Conservation (phyloP, 2,329 filamentous ascomycete species). For the Fusarium sp. region DNA sequence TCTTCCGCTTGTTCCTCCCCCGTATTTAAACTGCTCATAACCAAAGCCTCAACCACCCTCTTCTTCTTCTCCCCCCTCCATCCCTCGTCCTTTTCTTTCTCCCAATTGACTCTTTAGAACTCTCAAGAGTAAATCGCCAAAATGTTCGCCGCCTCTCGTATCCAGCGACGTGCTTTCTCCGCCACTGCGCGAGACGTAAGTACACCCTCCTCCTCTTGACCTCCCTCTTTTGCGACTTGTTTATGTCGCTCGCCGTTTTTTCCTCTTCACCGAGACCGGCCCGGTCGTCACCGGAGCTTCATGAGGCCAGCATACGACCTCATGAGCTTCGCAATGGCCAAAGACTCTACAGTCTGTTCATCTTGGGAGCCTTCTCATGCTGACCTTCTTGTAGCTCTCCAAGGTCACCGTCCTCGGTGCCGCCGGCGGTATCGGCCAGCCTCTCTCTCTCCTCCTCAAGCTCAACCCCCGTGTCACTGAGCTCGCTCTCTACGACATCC, state of each 20-base stretch:
- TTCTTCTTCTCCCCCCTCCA: slow-evolving; percentile 32
- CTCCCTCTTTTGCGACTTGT: not conserved
- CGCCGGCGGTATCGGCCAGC: slow-evolving; percentile 97
- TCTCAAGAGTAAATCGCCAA: slow-evolving; percentile 43
- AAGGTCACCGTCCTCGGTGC: slow-evolving; percentile 98
- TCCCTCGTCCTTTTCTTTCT: slow-evolving; percentile 35
- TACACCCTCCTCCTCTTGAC: slow-evolving; percentile 31
- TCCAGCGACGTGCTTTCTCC: slow-evolving; percentile 85
- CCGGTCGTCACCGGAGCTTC: slow-evolving; percentile 8
- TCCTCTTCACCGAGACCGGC: slow-evolving; percentile 34
- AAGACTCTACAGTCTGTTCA: not conserved
- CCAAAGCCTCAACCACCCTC: slow-evolving; percentile 27
- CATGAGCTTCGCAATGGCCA: not conserved
- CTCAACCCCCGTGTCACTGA: slow-evolving; percentile 94
- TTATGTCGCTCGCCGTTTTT: slow-evolving; percentile 15
- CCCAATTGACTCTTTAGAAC: slow-evolving; percentile 35
- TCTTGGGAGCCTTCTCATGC: slow-evolving; percentile 1
- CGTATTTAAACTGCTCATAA: slow-evolving; percentile 42
- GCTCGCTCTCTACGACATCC: slow-evolving; percentile 98
- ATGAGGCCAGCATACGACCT: not conserved
- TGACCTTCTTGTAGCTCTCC: slow-evolving; percentile 73
- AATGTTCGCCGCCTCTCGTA: slow-evolving; percentile 79
- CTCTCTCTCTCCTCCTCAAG: slow-evolving; percentile 97
- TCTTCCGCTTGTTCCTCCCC: slow-evolving; percentile 29
- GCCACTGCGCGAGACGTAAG: slow-evolving; percentile 80